Evolutionary conservation across 2,329 filamentous ascomycete species (phyloP).

Genomic region (Whalleya microplaca): DNA sequence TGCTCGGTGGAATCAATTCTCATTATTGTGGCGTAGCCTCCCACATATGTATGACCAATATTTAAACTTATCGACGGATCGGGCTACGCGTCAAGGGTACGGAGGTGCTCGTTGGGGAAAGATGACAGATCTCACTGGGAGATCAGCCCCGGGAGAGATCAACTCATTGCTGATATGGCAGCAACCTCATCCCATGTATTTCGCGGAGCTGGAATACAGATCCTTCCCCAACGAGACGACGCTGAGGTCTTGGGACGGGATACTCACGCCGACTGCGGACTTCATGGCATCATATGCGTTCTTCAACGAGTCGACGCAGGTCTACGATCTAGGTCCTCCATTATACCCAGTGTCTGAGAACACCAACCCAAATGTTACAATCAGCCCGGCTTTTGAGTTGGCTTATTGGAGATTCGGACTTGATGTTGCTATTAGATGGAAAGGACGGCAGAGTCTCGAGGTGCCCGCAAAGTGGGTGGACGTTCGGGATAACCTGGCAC

Average conservation of each 20-base stretch:
- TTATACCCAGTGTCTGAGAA: slow-evolving; percentile 57
- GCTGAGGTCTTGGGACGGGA: slow-evolving; percentile 55
- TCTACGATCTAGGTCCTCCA: slow-evolving; percentile 55
- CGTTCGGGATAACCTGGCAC: slow-evolving; percentile 56
- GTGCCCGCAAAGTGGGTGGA: slow-evolving; percentile 50
- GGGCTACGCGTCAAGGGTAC: slow-evolving; percentile 47
- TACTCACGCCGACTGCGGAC: slow-evolving; percentile 56
- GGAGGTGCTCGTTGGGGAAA: slow-evolving; percentile 52
- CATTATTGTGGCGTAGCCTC: slow-evolving; percentile 49
- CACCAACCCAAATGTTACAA: slow-evolving; percentile 58
- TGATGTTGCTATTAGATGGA: slow-evolving; percentile 57
- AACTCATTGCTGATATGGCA: slow-evolving; percentile 66
- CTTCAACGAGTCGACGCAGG: slow-evolving; percentile 52
- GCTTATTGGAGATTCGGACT: slow-evolving; percentile 66
- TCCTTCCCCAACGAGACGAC: slow-evolving; percentile 47
- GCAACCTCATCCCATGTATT: slow-evolving; percentile 63
- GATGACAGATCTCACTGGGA: slow-evolving; percentile 60
- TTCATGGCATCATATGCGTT: slow-evolving; percentile 64
- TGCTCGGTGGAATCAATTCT: slow-evolving; percentile 52
- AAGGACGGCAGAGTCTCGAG: slow-evolving; percentile 47
- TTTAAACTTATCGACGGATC: slow-evolving; percentile 41
- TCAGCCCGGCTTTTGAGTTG: slow-evolving; percentile 63
- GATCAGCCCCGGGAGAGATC: slow-evolving; percentile 62
- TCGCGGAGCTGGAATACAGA: slow-evolving; percentile 60
- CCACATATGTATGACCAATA: slow-evolving; percentile 53